phyloP scores from a whole-genome alignment of 768 basidiomycete species.

The Leucosporidium creatinivorum region DNA sequence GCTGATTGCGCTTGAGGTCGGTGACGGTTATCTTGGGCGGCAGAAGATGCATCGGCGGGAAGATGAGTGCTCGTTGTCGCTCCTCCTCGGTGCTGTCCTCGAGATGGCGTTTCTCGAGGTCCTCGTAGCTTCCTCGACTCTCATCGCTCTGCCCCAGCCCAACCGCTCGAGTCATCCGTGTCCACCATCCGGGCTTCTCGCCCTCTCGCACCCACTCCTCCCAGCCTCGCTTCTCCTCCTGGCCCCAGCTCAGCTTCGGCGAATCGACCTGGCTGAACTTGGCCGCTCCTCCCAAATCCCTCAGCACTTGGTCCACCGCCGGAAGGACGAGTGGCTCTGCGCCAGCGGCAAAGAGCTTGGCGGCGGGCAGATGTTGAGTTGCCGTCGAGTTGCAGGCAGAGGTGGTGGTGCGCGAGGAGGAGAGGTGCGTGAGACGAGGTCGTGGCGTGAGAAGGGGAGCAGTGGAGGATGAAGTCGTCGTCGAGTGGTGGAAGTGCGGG shows the following conservation, averaged over 20 bases:
- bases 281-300: too few relatives aligned
- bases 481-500: not conserved
- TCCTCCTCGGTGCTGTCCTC: slow-evolving; percentile 6
- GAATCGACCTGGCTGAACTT: too few relatives aligned
- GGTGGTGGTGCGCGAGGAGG: not conserved
- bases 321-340: slow-evolving; percentile 58
- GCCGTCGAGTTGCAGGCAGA: not conserved
- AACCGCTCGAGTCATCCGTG: not conserved
- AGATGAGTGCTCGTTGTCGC: slow-evolving; percentile 24
- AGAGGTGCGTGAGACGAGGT: not conserved
- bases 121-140: not conserved
- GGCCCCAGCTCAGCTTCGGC: not conserved
- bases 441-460: not conserved
- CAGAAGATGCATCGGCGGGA: slow-evolving; percentile 36
- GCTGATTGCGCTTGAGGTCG: slow-evolving; percentile 34
- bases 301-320: slow-evolving; percentile 48
- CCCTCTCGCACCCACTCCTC: slow-evolving; percentile 7
- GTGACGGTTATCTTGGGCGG: slow-evolving; percentile 28
- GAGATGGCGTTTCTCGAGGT: not conserved
- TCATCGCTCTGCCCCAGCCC: not conserved
- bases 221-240: slow-evolving; percentile 21
- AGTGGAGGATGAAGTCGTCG: not conserved
- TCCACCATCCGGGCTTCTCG: not conserved
- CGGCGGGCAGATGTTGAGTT: slow-evolving; percentile 47
- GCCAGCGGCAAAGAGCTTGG: slow-evolving; percentile 53